phyloP scores from a whole-genome alignment of 164 flowering plant species.

The Aristolochia fimbriata region DNA sequence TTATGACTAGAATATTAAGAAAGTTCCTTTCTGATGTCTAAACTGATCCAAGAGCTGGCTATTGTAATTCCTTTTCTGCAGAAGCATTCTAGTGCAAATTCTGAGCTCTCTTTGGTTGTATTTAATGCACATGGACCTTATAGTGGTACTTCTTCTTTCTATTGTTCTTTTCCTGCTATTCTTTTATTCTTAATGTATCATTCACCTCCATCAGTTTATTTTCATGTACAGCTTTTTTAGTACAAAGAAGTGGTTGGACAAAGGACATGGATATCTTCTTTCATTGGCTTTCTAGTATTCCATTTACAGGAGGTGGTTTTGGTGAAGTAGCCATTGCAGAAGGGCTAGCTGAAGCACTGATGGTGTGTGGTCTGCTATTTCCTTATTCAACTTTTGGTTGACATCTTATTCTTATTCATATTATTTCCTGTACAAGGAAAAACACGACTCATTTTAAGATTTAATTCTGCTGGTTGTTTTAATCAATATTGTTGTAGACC shows the following conservation, averaged over 20 bases:
- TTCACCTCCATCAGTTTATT: not conserved
- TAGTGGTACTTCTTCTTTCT: conserved; percentile 37
- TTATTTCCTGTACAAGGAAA: no score
- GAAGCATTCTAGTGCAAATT: conserved; percentile 42
- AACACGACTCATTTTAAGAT: no score
- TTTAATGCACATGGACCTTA: conserved; percentile 72
- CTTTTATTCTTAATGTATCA: not conserved
- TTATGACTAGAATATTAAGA: no score
- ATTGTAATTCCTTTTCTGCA: conserved; percentile 15
- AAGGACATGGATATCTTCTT: conserved; percentile 61
- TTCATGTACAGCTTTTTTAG: conserved; percentile 52
- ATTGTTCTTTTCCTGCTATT: conserved; percentile 4
- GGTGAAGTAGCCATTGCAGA: conserved; percentile 87
- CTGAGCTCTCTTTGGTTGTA: conserved; percentile 60
- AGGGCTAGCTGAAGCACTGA: conserved; percentile 85
- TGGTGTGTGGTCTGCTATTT: conserved; percentile 34
- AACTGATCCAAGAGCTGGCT: no score
- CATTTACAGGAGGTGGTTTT: conserved; percentile 89
- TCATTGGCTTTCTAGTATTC: conserved; percentile 70
- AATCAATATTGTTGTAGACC: no score
- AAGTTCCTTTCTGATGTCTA: no score
- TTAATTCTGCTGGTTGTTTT: no score
- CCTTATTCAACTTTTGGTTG: no score
- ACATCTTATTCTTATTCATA: no score
- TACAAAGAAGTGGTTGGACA: conserved; percentile 89